Evolutionary conservation across 257 asterid genomes (phyloP).

Genomic region (Penstemon newberryi): DNA sequence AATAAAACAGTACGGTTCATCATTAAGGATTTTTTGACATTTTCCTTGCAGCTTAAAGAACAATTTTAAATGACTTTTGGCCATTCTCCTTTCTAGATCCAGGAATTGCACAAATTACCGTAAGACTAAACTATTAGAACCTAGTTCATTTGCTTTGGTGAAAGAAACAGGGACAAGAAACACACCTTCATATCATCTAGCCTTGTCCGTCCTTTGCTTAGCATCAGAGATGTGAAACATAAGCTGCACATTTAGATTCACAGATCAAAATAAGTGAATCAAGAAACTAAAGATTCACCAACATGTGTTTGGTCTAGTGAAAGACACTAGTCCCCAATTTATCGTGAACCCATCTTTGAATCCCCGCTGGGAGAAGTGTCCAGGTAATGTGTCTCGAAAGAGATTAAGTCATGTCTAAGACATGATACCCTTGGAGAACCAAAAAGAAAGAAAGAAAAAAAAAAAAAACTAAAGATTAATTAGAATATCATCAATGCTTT

Average conservation of each 20-base stretch:
- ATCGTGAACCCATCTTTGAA: no score
- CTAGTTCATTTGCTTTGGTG: not conserved
- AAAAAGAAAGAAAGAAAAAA: not conserved
- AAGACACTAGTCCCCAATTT: no score
- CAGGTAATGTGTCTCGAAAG: no score
- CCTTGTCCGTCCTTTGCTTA: slow-evolving; percentile 53
- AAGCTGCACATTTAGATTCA: slow-evolving; percentile 53
- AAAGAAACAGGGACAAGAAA: slow-evolving; percentile 16
- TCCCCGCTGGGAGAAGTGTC: no score
- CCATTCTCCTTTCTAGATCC: slow-evolving; percentile 3
- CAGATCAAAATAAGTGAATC: slow-evolving; percentile 23
- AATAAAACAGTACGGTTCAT: not conserved
- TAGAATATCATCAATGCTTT: slow-evolving; percentile 8
- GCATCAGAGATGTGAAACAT: slow-evolving; percentile 90
- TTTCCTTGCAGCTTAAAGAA: not conserved
- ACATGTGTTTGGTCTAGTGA: no score
- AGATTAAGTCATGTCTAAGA: no score
- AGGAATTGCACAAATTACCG: slow-evolving; percentile 5
- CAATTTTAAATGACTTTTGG: not conserved
- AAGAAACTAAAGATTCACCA: not conserved
- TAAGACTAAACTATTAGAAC: not conserved
- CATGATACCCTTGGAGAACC: no score
- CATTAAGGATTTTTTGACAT: not conserved
- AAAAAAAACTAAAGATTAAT: slow-evolving; percentile 16
- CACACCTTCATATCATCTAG: slow-evolving; percentile 37